Percentiles rank a stretch among this genome's conserved stretches.
phyloP scores from a whole-genome alignment of 2,329 filamentous ascomycete species.

The Tolypocladium sp. region DNA sequence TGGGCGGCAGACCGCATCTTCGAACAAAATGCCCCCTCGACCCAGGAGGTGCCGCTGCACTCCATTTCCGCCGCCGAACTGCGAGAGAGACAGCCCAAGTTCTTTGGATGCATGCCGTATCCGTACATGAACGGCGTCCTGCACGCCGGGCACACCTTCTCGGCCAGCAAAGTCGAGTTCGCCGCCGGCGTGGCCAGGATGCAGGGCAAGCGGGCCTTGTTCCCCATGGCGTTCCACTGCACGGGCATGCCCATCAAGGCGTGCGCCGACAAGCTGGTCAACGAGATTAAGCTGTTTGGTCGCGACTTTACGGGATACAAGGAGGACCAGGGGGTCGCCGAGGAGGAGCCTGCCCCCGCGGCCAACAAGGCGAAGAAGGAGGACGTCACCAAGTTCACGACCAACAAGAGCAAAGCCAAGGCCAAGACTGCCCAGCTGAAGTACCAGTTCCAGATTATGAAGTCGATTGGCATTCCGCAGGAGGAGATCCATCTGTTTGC shows the following conservation, averaged over 20 bases:
- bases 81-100: constrained; percentile 78
- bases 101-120: constrained; percentile 56
- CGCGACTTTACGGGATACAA: constrained; percentile 73
- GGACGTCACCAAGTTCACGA: constrained; percentile 83
- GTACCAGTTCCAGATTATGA: constrained; percentile 94
- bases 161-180: constrained; percentile 89
- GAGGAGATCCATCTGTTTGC: constrained; percentile 91
- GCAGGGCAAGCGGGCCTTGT: constrained; percentile 79
- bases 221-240: constrained; percentile 85
- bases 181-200: constrained; percentile 78
- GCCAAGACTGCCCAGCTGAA: constrained; percentile 89
- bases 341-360: constrained; percentile 39
- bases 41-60: constrained; percentile 65
- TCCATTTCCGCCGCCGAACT: constrained; percentile 66
- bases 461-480: constrained; percentile 76
- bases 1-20: constrained; percentile 51
- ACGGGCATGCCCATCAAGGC: constrained; percentile 98
- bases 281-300: constrained; percentile 85
- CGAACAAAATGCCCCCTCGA: constrained; percentile 75
- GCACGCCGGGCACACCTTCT: constrained; percentile 89
- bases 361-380: constrained; percentile 62
- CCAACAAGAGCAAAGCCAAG: constrained; percentile 85
- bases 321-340: constrained; percentile 38
- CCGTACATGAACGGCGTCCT: constrained; percentile 79
- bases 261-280: constrained; percentile 86